A percentile compares a stretch with the other conserved stretches of the same genome.
These are phyloP conservation scores for Aspergillus pseudoglaucus DNA, from an alignment of 2,329 filamentous ascomycete species.

Conservation along the genomic window DNA sequence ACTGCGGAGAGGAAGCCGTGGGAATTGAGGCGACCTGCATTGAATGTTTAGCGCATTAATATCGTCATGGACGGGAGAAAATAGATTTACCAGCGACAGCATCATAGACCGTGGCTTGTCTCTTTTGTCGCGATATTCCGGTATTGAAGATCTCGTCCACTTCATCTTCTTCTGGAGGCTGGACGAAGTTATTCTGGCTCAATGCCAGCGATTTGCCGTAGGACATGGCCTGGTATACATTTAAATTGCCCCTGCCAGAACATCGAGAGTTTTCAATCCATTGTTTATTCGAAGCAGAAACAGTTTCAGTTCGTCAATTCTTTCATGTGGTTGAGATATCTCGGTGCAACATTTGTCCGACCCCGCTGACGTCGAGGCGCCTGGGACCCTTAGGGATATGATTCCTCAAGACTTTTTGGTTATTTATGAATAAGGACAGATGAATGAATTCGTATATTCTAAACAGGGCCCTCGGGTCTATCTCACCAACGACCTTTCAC, in stretches of 20 bases:
- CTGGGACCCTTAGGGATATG: not conserved
- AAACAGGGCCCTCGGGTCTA: constrained; percentile 65
- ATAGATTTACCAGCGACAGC: constrained; percentile 47
- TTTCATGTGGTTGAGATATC: not conserved
- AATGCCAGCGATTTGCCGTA: constrained; percentile 13
- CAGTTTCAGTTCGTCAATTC: not conserved
- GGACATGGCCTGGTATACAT: constrained; percentile 13
- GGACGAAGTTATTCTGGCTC: constrained; percentile 14
- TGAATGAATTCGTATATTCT: constrained; percentile 74
- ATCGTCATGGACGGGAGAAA: not conserved
- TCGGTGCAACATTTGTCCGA: constrained; percentile 16
- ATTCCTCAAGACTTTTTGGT: not conserved
- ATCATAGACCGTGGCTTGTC: constrained; percentile 49
- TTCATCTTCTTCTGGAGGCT: constrained; percentile 9
- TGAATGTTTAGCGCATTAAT: not conserved
- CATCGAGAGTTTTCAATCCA: not conserved
- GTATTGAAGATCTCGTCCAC: constrained; percentile 7
- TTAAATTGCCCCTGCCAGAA: constrained; percentile 7
- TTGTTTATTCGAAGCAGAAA: no score
- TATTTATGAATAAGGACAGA: constrained; percentile 22
- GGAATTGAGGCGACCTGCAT: constrained; percentile 40
- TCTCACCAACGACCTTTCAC: constrained; percentile 58
- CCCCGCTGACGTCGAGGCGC: not conserved
- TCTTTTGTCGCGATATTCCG: constrained; percentile 17
- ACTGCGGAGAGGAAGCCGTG: constrained; percentile 27